Evolutionary conservation across 208 protist species (phyloP), one percentile per base, ranked within the genome.

Genomic region (Leishmania tropica): DNA sequence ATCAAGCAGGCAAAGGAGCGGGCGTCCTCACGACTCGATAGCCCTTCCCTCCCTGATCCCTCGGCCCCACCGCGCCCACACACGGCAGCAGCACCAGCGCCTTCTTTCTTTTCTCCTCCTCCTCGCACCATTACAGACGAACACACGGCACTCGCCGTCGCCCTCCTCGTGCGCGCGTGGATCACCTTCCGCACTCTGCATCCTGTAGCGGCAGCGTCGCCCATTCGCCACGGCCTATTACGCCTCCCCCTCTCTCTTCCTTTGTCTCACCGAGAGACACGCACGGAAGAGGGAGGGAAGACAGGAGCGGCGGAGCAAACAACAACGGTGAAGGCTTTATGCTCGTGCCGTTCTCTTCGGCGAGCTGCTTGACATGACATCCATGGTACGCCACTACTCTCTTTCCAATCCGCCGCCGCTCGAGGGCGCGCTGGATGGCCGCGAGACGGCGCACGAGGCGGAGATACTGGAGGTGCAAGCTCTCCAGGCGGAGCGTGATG

Each of bases 391-490:
- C 13, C 85, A 81, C 31, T 92, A 88, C 67, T 92, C 88, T 15
- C 65, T 89, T 28, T 71, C 86, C 1, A 73, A 89, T 67, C 86
- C 84, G 53, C 85, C 89, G 0, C 87, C 83, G 17, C 79, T 64
- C 4, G 62, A 76, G 17, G 87, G 83, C 11, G 62, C 54, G 64
- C 83, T 94, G 47, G 89, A 85, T 37, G 90, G 90, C 28, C 85
- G 87, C 47, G 92, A 96, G 78, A 93, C 90, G 1, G 58, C 72
- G n/a, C 77, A 92, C 74, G 92, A 96, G 81, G 94, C 90, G 15
- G 85, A 90, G 72, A 68, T 87, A 24, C 85, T 96, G 53, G 92
- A 97, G 81, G 35, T 92, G 65, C 87, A 91, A 77, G 92, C 92
- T 37, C 54, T 88, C 4, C 79, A 90, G 54, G 84, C 87, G 31